These are phyloP conservation scores for Thyridium curvatum DNA, from an alignment of 2,329 filamentous ascomycete genomes.

Conservation along the genomic window DNA sequence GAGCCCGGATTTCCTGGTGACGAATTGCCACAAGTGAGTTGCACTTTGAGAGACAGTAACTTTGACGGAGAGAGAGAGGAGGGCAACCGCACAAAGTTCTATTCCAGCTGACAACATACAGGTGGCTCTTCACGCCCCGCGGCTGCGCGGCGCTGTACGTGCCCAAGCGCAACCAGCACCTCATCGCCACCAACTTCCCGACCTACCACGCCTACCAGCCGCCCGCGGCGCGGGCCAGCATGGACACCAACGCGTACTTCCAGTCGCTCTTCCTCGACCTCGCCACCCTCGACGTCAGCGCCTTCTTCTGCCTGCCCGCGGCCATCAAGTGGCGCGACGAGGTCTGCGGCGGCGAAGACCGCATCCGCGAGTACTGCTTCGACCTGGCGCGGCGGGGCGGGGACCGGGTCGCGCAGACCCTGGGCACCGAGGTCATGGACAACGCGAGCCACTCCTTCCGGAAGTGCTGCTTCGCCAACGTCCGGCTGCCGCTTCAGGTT, in stretches of 20 bases:
- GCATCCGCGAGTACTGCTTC: conserved; percentile 51
- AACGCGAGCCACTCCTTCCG: conserved; percentile 42
- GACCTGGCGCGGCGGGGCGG: conserved; percentile 49
- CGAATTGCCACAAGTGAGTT: conserved; percentile 60
- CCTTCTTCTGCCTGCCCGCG: conserved; percentile 55
- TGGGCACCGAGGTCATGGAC: conserved; percentile 60
- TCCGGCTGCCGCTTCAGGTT: conserved; percentile 47
- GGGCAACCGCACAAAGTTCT: too few species aligned
- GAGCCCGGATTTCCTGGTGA: conserved; percentile 66
- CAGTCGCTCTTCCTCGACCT: conserved; percentile 58
- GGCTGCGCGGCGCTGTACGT: conserved; percentile 66
- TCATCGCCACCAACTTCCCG: conserved; percentile 61
- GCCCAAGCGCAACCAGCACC: conserved; percentile 56
- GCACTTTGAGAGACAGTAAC: too few species aligned
- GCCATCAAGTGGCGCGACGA: conserved; percentile 56
- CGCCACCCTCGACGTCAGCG: conserved; percentile 58
- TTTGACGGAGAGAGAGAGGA: too few species aligned
- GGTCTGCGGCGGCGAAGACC: conserved; percentile 58
- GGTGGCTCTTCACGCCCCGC: conserved; percentile 65
- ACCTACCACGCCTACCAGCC: conserved; percentile 63
- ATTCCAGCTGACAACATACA: too few species aligned
- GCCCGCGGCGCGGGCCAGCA: conserved; percentile 7
- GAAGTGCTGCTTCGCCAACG: conserved; percentile 55
- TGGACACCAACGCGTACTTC: conserved; percentile 42
- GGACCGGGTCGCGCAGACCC: conserved; percentile 43